Percentiles rank a stretch among this genome's conserved stretches.
phyloP scores from a whole-genome alignment of 768 basidiomycete species.

The Gloeostereum incarnatum region DNA sequence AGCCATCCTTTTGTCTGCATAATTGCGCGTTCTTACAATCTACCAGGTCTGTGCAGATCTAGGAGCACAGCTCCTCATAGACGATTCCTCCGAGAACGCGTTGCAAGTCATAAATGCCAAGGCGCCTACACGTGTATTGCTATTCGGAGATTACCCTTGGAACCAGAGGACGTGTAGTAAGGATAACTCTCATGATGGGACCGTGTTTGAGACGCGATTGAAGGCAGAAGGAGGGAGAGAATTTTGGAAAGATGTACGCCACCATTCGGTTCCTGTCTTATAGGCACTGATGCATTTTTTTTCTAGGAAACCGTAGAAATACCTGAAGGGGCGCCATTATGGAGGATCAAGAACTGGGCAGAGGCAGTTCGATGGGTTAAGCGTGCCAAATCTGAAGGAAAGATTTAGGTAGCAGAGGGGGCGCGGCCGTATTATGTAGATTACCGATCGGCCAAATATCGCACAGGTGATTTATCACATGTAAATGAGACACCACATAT shows the following conservation, averaged over 20 bases:
- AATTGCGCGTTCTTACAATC: not conserved
- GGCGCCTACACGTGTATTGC: conserved; percentile 48
- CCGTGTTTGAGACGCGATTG: conserved; percentile 42
- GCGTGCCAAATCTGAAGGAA: conserved; percentile 15
- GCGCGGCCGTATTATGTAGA: no score
- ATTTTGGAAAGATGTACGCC: conserved; percentile 45
- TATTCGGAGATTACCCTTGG: conserved; percentile 77
- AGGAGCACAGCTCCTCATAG: conserved; percentile 58
- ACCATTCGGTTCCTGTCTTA: not conserved
- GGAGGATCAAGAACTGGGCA: conserved; percentile 54
- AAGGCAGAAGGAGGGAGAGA: conserved; percentile 35
- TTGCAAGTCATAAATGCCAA: conserved; percentile 40
- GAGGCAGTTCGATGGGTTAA: conserved; percentile 44
- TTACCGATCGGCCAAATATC: not conserved
- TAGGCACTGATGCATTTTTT: not conserved
- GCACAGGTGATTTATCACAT: not conserved
- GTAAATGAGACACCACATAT: not conserved
- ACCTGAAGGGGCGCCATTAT: conserved; percentile 38
- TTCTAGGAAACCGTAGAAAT: conserved; percentile 27
- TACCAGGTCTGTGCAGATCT: conserved; percentile 54
- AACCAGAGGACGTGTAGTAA: conserved; percentile 47
- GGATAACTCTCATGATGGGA: conserved; percentile 36
- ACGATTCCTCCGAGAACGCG: conserved; percentile 78
- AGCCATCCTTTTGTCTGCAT: not conserved
- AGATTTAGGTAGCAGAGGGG: not conserved